Conservation (phyloP, 164 flowering plant genomes). For the Chimonanthus praecox region DNA sequence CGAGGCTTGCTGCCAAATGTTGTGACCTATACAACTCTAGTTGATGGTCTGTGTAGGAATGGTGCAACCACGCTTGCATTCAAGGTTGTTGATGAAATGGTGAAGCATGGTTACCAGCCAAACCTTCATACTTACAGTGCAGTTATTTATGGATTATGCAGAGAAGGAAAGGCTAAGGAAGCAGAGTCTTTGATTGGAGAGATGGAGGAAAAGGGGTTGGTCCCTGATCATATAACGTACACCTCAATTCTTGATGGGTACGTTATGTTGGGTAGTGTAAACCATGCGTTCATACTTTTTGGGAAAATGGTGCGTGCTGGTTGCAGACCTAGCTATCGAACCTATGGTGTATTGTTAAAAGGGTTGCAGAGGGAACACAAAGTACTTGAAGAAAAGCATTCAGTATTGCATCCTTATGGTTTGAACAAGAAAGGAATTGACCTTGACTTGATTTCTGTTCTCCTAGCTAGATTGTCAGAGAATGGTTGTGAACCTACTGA, state of each 20-base stretch:
- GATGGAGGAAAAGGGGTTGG: conserved; percentile 47
- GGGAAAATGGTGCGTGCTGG: conserved; percentile 40
- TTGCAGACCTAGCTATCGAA: conserved; percentile 64
- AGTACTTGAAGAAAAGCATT: conserved; percentile 27
- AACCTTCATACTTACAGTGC: conserved; percentile 59
- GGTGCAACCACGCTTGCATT: conserved; percentile 51
- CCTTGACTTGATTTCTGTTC: conserved; percentile 27
- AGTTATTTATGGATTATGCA: conserved; percentile 62
- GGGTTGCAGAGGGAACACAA: conserved; percentile 52
- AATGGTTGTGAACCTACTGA: conserved; percentile 47
- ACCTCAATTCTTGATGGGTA: conserved; percentile 70
- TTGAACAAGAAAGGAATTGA: conserved; percentile 18
- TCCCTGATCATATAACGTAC: conserved; percentile 57
- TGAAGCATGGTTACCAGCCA: conserved; percentile 37
- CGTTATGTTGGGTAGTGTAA: conserved; percentile 46
- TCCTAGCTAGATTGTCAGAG: conserved; percentile 48
- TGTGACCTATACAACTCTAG: conserved; percentile 63
- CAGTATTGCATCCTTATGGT: conserved; percentile 17
- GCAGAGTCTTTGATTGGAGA: conserved; percentile 57
- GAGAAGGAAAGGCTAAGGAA: conserved; percentile 54
- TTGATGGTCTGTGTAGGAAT: conserved; percentile 61
- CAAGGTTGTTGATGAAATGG: conserved; percentile 59
- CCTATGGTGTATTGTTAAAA: conserved; percentile 54
- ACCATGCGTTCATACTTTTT: conserved; percentile 55
- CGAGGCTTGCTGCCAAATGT: conserved; percentile 58